Evolutionary conservation across 495 filamentous ascomycete species (phyloP).

Genomic region (Penicillium atrosanguineum): DNA sequence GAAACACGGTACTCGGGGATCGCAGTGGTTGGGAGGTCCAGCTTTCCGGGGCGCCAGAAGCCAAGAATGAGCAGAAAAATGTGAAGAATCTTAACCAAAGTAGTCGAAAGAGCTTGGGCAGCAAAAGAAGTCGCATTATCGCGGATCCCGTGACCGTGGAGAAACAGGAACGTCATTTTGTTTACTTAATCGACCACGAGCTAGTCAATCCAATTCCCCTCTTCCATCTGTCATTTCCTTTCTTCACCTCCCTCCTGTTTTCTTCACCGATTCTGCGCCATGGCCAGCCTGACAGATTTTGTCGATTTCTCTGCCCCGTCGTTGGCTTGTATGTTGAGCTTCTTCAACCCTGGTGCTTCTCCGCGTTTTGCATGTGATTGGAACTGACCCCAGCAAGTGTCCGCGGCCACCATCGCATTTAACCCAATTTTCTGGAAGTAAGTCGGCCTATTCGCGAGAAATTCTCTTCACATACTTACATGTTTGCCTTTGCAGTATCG

Average conservation of each 20-base stretch:
- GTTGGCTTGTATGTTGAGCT: constrained; percentile 38
- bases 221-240: constrained; percentile 10
- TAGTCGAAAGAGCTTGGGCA: background rate
- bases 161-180: constrained; percentile 25
- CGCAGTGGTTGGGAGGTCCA: background rate
- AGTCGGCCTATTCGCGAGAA: constrained; percentile 17
- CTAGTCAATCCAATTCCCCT: constrained; percentile 2
- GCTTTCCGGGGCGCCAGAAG: background rate
- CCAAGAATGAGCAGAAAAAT: background rate
- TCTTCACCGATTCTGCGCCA: constrained; percentile 14
- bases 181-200: constrained; percentile 29
- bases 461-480: background rate
- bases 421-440: constrained; percentile 61
- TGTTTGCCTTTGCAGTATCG: constrained; percentile 30
- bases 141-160: constrained; percentile 20
- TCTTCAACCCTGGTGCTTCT: constrained; percentile 2
- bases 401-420: constrained; percentile 50
- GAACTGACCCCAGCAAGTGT: constrained; percentile 40
- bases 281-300: constrained; percentile 40
- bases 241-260: constrained; percentile 2
- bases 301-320: constrained; percentile 47
- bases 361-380: constrained; percentile 38
- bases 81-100: background rate
- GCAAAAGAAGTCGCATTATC: background rate
- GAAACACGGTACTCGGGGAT: constrained; percentile 1